Evolutionary conservation across 176 grass and related monocot genomes (phyloP).

Genomic region (Musa schizocarpa): DNA sequence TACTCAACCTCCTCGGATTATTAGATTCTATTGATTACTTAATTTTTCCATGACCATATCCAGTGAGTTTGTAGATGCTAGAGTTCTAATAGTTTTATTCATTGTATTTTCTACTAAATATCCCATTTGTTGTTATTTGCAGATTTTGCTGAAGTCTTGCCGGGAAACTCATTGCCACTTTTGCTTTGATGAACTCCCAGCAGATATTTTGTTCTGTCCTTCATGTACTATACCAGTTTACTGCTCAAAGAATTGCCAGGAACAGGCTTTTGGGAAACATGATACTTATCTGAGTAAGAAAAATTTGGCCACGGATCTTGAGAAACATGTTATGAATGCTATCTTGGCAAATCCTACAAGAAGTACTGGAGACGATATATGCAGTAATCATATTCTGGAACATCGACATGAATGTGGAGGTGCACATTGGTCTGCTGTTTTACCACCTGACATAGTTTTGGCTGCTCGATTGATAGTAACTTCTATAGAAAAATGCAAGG

Average conservation of each 20-base stretch:
- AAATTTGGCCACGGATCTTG: conserved; percentile 23
- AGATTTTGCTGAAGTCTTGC: conserved; percentile 71
- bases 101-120: neutral
- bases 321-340: conserved; percentile 31
- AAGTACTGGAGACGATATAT: neutral
- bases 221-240: conserved; percentile 85
- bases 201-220: conserved; percentile 55
- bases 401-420: conserved; percentile 96
- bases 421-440: conserved; percentile 77
- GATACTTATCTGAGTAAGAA: conserved; percentile 17
- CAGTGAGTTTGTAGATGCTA: neutral
- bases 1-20: neutral
- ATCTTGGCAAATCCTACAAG: conserved; percentile 25
- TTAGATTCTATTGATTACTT: conserved; percentile 5
- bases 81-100: neutral
- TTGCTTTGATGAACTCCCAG: conserved; percentile 65
- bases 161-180: conserved; percentile 73
- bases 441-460: conserved; percentile 82
- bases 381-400: conserved; percentile 42
- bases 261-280: conserved; percentile 38
- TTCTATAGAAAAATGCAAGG: conserved; percentile 43
- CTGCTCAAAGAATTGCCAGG: conserved; percentile 64
- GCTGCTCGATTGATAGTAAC: conserved; percentile 58
- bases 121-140: conserved; percentile 46
- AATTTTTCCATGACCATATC: neutral